Evolutionary conservation across 139 green algal genomes (phyloP), one percentile per base, ranked within the genome.

Genomic region (Tetradesmus lagerheimii): DNA sequence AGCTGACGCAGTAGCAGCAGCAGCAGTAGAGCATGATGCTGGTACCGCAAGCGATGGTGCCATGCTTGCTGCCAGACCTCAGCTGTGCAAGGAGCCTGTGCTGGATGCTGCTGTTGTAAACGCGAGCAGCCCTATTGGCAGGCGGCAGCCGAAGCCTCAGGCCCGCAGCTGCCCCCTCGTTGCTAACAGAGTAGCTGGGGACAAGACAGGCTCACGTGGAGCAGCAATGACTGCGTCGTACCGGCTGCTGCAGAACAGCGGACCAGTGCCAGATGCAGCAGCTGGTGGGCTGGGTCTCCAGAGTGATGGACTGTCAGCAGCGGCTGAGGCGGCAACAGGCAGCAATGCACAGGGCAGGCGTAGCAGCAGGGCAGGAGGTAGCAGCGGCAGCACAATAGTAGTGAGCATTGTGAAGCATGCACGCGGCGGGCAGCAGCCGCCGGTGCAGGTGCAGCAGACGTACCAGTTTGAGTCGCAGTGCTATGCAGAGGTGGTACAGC

Each of bases 401-500:
- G 83, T 88, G 9, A 64, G 83, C 38, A 80, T 88, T 38, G 64
- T 88, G n/a, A 88, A 80, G 83, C 83, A 88, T 31, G 18, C 25
- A 1, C 11, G 50, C 0, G 11, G 25, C 4, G 37, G 38, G 38
- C 83, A 88, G 64, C 64, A 80, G 83, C 37, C 41, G 64, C 83
- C 71, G 25, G 29, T 88, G 64, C 62, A 80, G 38, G 25, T 80
- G 64, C 62, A 80, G 64, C 83, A 88, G 64, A 31, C 9, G 25
- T 88, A 88, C 47, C 34, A 80, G 37, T 80, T 80, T 66, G 83
- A 88, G 71, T 29, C 83, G 41, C 62, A 88, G 34, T 41, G n/a
- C 43, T 77, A 77, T 53, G 47, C 43, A 14, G 81, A 87, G 9
- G 45, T 86, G 31, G 81, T 87, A 35, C 53, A 77, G 81, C 53